Evolutionary conservation across 2,329 filamentous ascomycete genomes (phyloP).

Genomic region (Penicillium sp.): DNA sequence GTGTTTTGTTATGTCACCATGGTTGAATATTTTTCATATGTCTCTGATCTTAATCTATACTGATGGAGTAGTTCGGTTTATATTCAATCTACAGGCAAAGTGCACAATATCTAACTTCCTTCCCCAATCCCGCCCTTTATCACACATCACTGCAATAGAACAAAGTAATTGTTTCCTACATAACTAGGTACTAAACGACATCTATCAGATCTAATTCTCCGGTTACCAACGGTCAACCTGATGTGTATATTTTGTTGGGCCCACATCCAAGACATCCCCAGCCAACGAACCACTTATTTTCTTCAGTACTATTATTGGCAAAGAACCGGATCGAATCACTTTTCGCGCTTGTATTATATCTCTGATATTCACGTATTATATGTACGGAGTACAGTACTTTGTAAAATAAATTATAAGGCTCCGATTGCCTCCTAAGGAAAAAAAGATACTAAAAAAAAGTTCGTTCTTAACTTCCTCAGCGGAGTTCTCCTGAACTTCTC

Average conservation of each 20-base stretch:
- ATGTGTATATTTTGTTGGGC: constrained; percentile 10
- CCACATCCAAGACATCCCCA: constrained; percentile 18
- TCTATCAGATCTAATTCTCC: background rate
- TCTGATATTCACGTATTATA: background rate
- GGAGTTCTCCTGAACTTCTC: constrained; percentile 1
- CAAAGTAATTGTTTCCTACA: no score
- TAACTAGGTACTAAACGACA: no score
- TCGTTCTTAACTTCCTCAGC: background rate
- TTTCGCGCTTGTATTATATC: constrained; percentile 3
- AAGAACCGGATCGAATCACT: constrained; percentile 20
- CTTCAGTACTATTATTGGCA: constrained; percentile 25
- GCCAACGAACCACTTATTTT: constrained; percentile 10
- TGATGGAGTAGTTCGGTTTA: background rate
- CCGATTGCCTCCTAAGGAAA: background rate
- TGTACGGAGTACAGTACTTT: no score
- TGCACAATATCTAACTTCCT: no score
- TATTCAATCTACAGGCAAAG: background rate
- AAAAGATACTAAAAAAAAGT: no score
- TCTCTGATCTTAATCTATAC: background rate
- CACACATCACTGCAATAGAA: no score
- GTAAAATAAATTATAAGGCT: background rate
- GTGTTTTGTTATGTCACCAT: no score
- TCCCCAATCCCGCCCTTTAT: no score
- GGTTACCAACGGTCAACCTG: background rate
- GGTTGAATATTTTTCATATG: background rate